Base-by-base conservation (phyloP, 257 asterid genomes). In the Solanum verrucosum region DNA sequence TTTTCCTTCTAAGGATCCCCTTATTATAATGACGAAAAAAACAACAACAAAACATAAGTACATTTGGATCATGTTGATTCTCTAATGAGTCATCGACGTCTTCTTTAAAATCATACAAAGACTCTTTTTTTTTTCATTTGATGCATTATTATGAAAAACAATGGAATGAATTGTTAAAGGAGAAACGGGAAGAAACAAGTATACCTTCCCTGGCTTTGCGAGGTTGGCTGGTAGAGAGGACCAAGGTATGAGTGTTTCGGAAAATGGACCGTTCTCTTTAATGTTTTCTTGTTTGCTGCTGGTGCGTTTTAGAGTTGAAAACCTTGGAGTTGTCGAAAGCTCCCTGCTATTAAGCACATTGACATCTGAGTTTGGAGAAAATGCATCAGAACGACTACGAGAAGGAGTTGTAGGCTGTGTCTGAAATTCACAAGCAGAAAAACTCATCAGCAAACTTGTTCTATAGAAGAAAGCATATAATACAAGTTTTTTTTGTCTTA, bases 131-230 rank as follows among this genome's bases (percentile, higher is more conserved):
- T 77, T 77, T 23, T 40, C 83, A 18, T 38, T 77, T 77, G 84
- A 3, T 75, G 33, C 83, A 38, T 6, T 23, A 37, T 6, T 35
- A 35, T 74, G 49, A 52, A 59, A 75, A 37, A 6, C 0, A 38
- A 78, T 40, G 35, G 84, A 1, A 7, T 12, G 33, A 75, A 38
- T 12, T 74, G 2, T 25, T 9, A 27, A 79, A 79, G 85, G 40
- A 79, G 67, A 27, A 27, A 27, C 3, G n/a, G 3, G 8, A 25
- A 25, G 63, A 78, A 78, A 78, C 2, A 78, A 27, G 34, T 9
- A 27, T 91, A 96, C 99, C 98, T 95, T 95, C 73, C 94, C 95
- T 35, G 95, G 93, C 90, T 92, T 96, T 33, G 92, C 84, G 87
- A 96, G 98, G 42, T 92, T 86, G 84, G 95, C 42, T 68, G 99